phyloP scores from a whole-genome alignment of 148 eudicot species.

The Rheum nobile region DNA sequence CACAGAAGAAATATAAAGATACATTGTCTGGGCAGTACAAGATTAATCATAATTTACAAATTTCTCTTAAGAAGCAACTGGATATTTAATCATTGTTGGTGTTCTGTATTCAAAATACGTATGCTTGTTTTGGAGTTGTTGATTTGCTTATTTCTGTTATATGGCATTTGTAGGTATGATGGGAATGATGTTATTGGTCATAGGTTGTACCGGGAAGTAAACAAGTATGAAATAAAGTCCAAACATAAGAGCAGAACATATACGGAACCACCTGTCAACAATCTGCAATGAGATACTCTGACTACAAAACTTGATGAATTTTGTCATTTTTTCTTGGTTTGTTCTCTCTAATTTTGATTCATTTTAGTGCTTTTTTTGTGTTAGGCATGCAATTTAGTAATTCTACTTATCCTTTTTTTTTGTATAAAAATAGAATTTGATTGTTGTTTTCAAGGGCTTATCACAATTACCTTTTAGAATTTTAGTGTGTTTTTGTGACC shows the following conservation, averaged over 20 bases:
- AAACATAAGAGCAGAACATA: constrained; percentile 26
- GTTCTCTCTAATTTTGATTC: no score
- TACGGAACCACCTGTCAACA: constrained; percentile 12
- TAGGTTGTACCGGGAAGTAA: constrained; percentile 70
- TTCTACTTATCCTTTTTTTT: background rate
- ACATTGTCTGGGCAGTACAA: background rate
- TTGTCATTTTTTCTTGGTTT: background rate
- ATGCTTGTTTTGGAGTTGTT: background rate
- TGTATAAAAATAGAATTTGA: no score
- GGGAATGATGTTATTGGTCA: constrained; percentile 63
- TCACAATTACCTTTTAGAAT: background rate
- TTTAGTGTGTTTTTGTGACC: background rate
- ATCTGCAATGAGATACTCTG: constrained; percentile 64
- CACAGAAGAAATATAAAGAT: no score
- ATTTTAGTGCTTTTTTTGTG: background rate
- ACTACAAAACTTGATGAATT: constrained; percentile 89
- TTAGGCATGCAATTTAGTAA: background rate
- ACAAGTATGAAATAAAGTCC: constrained; percentile 20
- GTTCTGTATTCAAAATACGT: background rate
- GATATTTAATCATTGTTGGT: constrained; percentile 43
- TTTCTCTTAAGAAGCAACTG: background rate
- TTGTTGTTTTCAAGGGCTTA: background rate
- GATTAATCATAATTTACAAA: background rate
- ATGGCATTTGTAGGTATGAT: constrained; percentile 52
- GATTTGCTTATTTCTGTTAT: constrained; percentile 4